phyloP scores from a whole-genome alignment of 1,139 yeast genomes.

The Yamadazyma songkhlaensis region DNA sequence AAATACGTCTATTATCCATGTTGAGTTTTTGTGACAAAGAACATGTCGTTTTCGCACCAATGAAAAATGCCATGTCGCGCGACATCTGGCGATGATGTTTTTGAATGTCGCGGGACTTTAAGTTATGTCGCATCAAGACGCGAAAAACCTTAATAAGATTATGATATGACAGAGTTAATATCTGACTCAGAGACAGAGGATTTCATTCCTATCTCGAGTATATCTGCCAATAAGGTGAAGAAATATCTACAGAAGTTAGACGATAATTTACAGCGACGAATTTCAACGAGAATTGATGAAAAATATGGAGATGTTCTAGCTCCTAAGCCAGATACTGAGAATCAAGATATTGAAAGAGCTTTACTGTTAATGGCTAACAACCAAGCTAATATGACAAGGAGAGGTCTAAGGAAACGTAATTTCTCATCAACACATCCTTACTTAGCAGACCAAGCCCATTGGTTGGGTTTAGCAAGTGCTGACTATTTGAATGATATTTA shows the following conservation, averaged over 20 bases:
- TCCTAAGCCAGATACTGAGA: background rate
- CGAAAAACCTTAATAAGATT: background rate
- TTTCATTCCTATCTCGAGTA: background rate
- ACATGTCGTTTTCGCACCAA: too few relatives aligned
- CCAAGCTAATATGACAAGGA: slow-evolving; percentile 7
- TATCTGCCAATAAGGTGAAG: background rate
- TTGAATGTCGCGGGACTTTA: too few relatives aligned
- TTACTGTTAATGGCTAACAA: slow-evolving; percentile 11
- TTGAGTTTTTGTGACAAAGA: background rate
- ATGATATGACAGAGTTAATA: slow-evolving; percentile 10
- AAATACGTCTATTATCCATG: slow-evolving; percentile 48
- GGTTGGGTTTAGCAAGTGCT: slow-evolving; percentile 37
- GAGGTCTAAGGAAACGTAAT: slow-evolving; percentile 43
- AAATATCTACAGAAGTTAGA: background rate
- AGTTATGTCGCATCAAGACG: too few relatives aligned
- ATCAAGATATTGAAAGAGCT: slow-evolving; percentile 11
- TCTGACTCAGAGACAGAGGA: slow-evolving; percentile 16
- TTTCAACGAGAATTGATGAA: background rate
- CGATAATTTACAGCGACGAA: background rate
- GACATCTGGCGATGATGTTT: too few relatives aligned
- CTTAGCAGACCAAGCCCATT: slow-evolving; percentile 47
- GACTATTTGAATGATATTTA: slow-evolving; percentile 39
- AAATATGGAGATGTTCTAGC: background rate
- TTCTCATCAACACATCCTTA: slow-evolving; percentile 49
- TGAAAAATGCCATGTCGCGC: too few relatives aligned